Evolutionary conservation across 2,329 filamentous ascomycete genomes (phyloP).

Genomic region (Diplodia seriata): DNA sequence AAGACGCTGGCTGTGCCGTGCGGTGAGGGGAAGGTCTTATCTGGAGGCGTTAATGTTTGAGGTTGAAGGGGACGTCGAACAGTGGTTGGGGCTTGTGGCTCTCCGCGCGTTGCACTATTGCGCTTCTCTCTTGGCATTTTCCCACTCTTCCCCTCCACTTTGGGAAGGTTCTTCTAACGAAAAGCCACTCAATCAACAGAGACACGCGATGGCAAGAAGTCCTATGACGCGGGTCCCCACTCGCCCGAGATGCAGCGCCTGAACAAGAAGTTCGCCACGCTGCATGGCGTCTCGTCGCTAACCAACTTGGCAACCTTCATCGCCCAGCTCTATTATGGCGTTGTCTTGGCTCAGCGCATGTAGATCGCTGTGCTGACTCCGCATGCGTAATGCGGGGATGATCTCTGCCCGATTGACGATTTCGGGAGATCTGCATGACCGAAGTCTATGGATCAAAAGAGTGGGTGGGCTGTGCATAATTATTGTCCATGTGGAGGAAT

Average conservation of each 20-base stretch:
- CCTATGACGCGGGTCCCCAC: conserved; percentile 78
- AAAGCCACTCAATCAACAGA: conserved; percentile 55
- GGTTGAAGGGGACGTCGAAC: not conserved
- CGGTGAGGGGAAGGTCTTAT: conserved; percentile 11
- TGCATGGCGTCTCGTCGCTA: conserved; percentile 83
- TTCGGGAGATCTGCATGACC: conserved; percentile 1
- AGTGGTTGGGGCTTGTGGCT: not conserved
- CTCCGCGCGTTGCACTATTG: not conserved
- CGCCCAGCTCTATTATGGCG: conserved; percentile 77
- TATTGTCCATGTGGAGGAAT: not conserved
- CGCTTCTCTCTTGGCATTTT: not conserved
- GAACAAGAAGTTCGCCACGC: conserved; percentile 66
- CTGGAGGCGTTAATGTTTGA: not conserved
- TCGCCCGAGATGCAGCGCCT: conserved; percentile 78
- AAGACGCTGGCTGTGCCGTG: conserved; percentile 29
- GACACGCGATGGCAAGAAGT: conserved; percentile 87
- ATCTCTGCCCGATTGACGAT: not conserved
- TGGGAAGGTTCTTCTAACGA: not conserved
- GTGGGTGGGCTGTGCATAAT: not conserved
- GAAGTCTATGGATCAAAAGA: not conserved
- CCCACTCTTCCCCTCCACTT: not conserved
- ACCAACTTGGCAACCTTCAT: conserved; percentile 76
- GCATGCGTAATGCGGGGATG: not conserved
- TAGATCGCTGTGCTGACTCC: conserved; percentile 32
- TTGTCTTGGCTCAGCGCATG: conserved; percentile 71